These are phyloP conservation scores for Sporopachydermia lactativora DNA, from an alignment of 805 yeast species.

Conservation along the genomic window DNA sequence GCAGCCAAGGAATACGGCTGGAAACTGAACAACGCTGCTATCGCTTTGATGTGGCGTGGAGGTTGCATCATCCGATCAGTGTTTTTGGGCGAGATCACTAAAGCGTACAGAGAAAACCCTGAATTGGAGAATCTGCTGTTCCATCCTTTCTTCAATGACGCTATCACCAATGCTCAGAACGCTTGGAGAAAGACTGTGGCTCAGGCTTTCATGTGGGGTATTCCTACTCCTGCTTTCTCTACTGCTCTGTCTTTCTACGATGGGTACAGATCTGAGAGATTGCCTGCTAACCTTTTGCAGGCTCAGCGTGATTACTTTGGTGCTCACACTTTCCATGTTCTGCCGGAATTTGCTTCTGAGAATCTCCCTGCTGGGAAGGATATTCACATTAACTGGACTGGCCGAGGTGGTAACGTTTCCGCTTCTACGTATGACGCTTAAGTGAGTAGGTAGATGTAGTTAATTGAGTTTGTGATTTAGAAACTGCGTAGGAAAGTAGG, in stretches of 20 bases:
- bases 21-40: conserved; percentile 96
- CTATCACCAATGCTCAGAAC: conserved; percentile 82
- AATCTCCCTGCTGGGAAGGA: conserved; percentile 64
- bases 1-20: conserved; percentile 95
- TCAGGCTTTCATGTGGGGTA: conserved; percentile 69
- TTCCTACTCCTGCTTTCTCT: conserved; percentile 96
- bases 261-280: conserved; percentile 90
- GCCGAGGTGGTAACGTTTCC: conserved; percentile 95
- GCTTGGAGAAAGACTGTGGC: conserved; percentile 91
- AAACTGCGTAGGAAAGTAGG: no score
- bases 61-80: conserved; percentile 99
- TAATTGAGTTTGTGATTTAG: no score
- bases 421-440: conserved; percentile 92
- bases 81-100: conserved; percentile 91
- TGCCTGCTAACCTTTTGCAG: conserved; percentile 96
- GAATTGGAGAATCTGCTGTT: conserved; percentile 89
- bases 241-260: conserved; percentile 97
- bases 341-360: conserved; percentile 72
- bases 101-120: conserved; percentile 90
- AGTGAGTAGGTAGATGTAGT: conserved; percentile 8
- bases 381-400: conserved; percentile 99
- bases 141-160: conserved; percentile 87
- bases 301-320: conserved; percentile 99
- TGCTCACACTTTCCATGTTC: conserved; percentile 96
- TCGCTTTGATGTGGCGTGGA: conserved; percentile 99